These are phyloP conservation scores for Eucalyptus microcorys DNA, from an alignment of 345 rosid species.

Conservation along the genomic window DNA sequence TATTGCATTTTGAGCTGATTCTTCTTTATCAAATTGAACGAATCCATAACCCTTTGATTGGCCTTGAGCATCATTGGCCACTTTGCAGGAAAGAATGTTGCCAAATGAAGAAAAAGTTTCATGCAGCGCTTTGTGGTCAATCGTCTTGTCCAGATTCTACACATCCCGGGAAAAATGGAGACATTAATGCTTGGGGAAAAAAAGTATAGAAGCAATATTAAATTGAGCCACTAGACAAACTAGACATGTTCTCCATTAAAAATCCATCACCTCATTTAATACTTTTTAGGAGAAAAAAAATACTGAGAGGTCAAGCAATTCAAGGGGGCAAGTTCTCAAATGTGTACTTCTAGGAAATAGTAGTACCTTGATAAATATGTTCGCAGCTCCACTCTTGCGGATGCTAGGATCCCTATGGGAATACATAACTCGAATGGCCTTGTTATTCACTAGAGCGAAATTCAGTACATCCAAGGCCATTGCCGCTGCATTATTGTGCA, in stretches of 20 bases:
- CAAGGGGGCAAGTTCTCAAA: not conserved
- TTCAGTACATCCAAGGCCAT: constrained; percentile 77
- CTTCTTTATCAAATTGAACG: constrained; percentile 75
- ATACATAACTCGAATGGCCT: constrained; percentile 72
- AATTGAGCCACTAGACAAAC: not conserved
- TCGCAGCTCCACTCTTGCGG: constrained; percentile 87
- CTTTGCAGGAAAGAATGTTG: constrained; percentile 79
- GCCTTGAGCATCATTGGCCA: constrained; percentile 63
- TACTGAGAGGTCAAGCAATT: not conserved
- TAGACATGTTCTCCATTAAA: not conserved
- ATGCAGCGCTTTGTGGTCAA: constrained; percentile 87
- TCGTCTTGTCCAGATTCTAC: constrained; percentile 80
- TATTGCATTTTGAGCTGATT: constrained; percentile 71
- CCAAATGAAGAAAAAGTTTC: constrained; percentile 91
- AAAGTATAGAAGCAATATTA: not conserved
- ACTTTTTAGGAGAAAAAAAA: not conserved
- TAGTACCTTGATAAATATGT: constrained; percentile 80
- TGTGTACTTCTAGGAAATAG: not conserved
- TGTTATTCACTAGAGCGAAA: constrained; percentile 60
- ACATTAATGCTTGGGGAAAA: not conserved
- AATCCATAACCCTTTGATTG: constrained; percentile 96
- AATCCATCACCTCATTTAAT: not conserved
- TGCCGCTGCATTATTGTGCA: constrained; percentile 34
- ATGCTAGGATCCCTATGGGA: constrained; percentile 89
- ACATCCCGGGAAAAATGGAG: not conserved